phyloP scores from a whole-genome alignment of 371 early-diverging fungal species.

The Lichtheimia ramosa region DNA sequence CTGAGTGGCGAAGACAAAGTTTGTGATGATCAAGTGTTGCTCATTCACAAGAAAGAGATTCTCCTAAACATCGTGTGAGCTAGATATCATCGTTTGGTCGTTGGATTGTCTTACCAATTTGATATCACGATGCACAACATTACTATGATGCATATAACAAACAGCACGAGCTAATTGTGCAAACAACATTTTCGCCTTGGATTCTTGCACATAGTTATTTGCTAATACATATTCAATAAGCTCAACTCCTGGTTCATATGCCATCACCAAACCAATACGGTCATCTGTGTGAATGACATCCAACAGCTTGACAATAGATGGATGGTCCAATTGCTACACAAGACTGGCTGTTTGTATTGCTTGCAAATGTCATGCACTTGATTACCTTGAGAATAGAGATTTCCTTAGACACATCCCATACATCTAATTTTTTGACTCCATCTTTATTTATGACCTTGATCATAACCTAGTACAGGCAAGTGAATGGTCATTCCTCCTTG shows the following conservation, averaged over 20 bases:
- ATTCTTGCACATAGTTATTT: slow-evolving; percentile 48
- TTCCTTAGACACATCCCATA: too few relatives aligned
- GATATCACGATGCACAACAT: slow-evolving; percentile 62
- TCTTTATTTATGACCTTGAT: too few relatives aligned
- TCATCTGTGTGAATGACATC: slow-evolving; percentile 68
- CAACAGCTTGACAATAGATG: slow-evolving; percentile 58
- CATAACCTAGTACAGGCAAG: too few relatives aligned
- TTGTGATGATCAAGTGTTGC: slow-evolving; percentile 89
- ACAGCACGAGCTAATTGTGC: slow-evolving; percentile 67
- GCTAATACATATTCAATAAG: slow-evolving; percentile 65
- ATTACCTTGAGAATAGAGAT: too few relatives aligned
- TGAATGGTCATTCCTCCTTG: too few relatives aligned
- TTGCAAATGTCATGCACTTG: too few relatives aligned
- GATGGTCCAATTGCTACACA: slow-evolving; percentile 41
- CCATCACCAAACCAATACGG: slow-evolving; percentile 60
- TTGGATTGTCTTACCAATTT: slow-evolving; percentile 50
- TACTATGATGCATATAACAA: slow-evolving; percentile 43
- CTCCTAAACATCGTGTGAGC: too few relatives aligned
- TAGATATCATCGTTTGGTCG: too few relatives aligned
- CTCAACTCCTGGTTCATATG: slow-evolving; percentile 53
- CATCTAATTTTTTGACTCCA: too few relatives aligned
- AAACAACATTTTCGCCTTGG: slow-evolving; percentile 55
- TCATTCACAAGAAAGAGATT: slow-evolving; percentile 81
- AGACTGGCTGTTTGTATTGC: too few relatives aligned
- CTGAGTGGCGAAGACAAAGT: slow-evolving; percentile 97